phyloP scores from a whole-genome alignment of 768 basidiomycete genomes.

The Termitomyces sp. region DNA sequence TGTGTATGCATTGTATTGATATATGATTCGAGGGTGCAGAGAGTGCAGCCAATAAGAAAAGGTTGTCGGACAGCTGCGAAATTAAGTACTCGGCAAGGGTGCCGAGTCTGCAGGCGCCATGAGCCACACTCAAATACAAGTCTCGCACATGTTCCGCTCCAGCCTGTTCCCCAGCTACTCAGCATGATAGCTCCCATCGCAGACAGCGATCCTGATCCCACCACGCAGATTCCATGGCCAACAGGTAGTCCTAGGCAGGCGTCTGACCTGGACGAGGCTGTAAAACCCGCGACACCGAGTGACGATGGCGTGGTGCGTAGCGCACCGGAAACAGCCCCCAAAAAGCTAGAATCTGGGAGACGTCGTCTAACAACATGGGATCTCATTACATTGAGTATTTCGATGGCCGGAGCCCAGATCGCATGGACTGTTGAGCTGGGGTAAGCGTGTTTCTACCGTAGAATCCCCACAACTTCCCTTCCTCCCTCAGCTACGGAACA shows the following conservation, averaged over 20 bases:
- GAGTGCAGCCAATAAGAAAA: not conserved
- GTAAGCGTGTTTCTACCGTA: slow-evolving; percentile 37
- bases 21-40: slow-evolving; percentile 2
- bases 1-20: slow-evolving; percentile 13
- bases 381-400: slow-evolving; percentile 78
- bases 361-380: slow-evolving; percentile 55
- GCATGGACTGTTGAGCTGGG: slow-evolving; percentile 96
- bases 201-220: slow-evolving; percentile 66
- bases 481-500: slow-evolving; percentile 78
- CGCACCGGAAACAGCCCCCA: slow-evolving; percentile 11
- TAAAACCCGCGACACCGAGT: slow-evolving; percentile 2
- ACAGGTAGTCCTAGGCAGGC: slow-evolving; percentile 28
- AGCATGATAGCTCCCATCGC: slow-evolving; percentile 60
- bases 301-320: slow-evolving; percentile 11
- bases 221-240: slow-evolving; percentile 78
- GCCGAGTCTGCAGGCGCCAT: slow-evolving; percentile 17
- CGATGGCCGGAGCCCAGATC: slow-evolving; percentile 93
- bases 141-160: slow-evolving; percentile 17
- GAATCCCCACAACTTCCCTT: slow-evolving; percentile 8
- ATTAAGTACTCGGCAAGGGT: slow-evolving; percentile 8
- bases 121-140: slow-evolving; percentile 10
- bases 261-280: slow-evolving; percentile 9
- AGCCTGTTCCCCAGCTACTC: slow-evolving; percentile 12
- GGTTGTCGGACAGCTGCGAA: slow-evolving; percentile 2
- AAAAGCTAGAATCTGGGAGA: slow-evolving; percentile 23